These are phyloP conservation scores for Pezicula rhizophila DNA, from an alignment of 2,329 filamentous ascomycete genomes.

Conservation along the genomic window DNA sequence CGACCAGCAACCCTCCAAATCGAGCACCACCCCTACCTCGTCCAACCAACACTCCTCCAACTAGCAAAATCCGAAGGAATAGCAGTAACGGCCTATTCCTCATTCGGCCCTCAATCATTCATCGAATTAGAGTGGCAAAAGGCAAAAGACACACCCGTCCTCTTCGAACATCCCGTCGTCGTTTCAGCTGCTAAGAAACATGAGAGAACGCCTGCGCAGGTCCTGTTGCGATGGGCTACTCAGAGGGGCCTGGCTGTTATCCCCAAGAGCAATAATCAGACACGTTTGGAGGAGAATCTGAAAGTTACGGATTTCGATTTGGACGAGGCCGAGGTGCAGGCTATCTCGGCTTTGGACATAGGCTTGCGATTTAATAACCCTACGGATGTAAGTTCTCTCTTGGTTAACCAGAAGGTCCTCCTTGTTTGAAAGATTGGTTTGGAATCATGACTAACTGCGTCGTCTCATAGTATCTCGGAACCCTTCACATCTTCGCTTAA, in stretches of 20 bases:
- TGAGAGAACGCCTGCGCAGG: constrained; percentile 69
- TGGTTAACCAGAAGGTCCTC: neutral
- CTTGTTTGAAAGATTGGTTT: neutral
- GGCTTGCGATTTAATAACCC: constrained; percentile 74
- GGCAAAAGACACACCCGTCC: constrained; percentile 56
- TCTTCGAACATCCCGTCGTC: constrained; percentile 66
- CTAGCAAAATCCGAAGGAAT: constrained; percentile 67
- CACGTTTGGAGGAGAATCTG: constrained; percentile 58
- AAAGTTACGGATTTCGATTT: constrained; percentile 62
- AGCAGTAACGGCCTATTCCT: constrained; percentile 75
- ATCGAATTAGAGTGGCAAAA: constrained; percentile 68
- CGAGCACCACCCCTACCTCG: constrained; percentile 85
- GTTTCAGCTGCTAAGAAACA: constrained; percentile 62
- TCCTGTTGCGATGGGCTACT: constrained; percentile 81
- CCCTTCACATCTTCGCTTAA: constrained; percentile 48
- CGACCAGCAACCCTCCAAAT: constrained; percentile 75
- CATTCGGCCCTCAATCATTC: constrained; percentile 75
- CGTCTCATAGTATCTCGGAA: constrained; percentile 35
- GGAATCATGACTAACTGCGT: neutral
- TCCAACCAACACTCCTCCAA: constrained; percentile 64
- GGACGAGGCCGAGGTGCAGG: constrained; percentile 57
- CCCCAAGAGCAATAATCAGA: constrained; percentile 64
- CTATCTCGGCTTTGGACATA: constrained; percentile 59
- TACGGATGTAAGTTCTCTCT: constrained; percentile 49
- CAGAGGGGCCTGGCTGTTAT: constrained; percentile 78